Conservation (phyloP, 345 rosid genomes). For the Atalantia buxifolia region DNA sequence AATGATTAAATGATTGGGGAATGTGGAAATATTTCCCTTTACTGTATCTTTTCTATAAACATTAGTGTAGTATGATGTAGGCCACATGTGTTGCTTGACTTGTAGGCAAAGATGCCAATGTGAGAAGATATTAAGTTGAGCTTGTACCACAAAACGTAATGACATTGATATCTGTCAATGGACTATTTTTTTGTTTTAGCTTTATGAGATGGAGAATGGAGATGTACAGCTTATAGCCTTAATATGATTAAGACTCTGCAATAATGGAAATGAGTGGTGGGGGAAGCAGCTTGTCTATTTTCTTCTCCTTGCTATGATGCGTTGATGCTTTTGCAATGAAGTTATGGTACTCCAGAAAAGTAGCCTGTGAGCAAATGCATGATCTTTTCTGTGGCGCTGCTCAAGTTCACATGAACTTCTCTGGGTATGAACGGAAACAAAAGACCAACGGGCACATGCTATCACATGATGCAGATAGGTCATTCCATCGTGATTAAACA, state of each 20-base stretch:
- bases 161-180: not conserved
- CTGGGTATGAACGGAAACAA: not conserved
- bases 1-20: not conserved
- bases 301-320: not conserved
- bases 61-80: not conserved
- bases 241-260: too few relatives aligned
- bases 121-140: not conserved
- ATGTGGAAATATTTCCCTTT: not conserved
- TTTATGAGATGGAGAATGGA: too few relatives aligned
- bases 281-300: not conserved
- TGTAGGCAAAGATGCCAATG: not conserved
- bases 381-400: too few relatives aligned
- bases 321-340: too few relatives aligned
- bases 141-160: not conserved
- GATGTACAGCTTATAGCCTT: too few relatives aligned
- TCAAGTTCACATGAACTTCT: not conserved
- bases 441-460: not conserved
- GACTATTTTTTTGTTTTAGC: not conserved
- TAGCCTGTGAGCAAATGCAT: too few relatives aligned
- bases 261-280: not conserved
- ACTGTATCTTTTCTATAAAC: not conserved
- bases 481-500: not conserved
- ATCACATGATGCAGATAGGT: not conserved
- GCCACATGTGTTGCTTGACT: slow-evolving; percentile 4
- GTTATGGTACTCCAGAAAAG: too few relatives aligned